phyloP scores from a whole-genome alignment of 2,329 filamentous ascomycete species.

The Pseudocercospora cruenta region DNA sequence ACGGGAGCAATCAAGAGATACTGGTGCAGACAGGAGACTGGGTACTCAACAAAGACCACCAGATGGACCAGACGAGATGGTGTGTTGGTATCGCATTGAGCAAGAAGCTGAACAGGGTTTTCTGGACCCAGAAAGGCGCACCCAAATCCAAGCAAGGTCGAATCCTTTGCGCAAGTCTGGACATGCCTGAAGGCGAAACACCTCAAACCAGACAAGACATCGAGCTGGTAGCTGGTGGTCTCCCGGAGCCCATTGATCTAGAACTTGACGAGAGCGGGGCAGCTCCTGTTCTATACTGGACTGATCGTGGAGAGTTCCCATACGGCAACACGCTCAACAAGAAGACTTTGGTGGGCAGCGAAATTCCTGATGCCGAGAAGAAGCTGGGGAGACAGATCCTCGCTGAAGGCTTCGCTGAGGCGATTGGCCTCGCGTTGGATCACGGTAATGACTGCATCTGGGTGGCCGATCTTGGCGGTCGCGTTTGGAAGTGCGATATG shows the following conservation, averaged over 20 bases:
- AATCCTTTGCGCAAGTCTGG: constrained; percentile 56
- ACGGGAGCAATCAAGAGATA: constrained; percentile 41
- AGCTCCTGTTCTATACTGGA: constrained; percentile 58
- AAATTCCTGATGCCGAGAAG: constrained; percentile 21
- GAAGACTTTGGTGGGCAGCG: constrained; percentile 22
- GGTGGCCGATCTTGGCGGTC: constrained; percentile 24
- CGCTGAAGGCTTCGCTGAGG: constrained; percentile 30
- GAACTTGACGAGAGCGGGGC: constrained; percentile 54
- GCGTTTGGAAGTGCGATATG: constrained; percentile 20
- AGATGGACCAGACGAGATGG: constrained; percentile 28
- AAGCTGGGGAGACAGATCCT: constrained; percentile 26
- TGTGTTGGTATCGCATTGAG: constrained; percentile 58
- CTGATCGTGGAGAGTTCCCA: constrained; percentile 62
- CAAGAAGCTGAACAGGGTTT: constrained; percentile 49
- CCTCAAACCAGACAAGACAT: constrained; percentile 47
- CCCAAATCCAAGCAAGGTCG: constrained; percentile 56
- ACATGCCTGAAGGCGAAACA: constrained; percentile 38
- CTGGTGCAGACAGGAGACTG: constrained; percentile 47
- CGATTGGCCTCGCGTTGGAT: constrained; percentile 28
- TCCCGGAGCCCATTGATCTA: constrained; percentile 63
- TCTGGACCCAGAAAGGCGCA: constrained; percentile 64
- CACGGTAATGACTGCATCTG: constrained; percentile 17
- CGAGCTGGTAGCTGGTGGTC: constrained; percentile 45
- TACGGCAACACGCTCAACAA: constrained; percentile 59
- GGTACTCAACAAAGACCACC: constrained; percentile 30